Percentiles rank a stretch among this genome's conserved stretches.
phyloP scores from a whole-genome alignment of 805 yeast genomes.

The Candida oleophila region DNA sequence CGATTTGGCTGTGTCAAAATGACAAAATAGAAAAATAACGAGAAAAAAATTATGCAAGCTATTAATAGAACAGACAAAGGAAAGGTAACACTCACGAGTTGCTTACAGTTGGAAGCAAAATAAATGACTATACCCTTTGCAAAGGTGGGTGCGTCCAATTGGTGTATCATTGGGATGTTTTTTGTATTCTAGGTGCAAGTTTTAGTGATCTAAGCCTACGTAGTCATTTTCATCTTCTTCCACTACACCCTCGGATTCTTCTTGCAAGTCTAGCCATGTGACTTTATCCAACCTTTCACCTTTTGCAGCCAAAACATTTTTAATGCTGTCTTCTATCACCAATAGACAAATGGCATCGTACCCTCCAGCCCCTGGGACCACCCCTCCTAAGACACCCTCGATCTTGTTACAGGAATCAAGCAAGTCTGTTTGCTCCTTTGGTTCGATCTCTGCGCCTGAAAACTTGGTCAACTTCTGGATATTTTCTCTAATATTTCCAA shows the following conservation, averaged over 20 bases:
- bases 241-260: slow-evolving; percentile 57
- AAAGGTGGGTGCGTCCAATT: too few relatives aligned
- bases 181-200: background rate
- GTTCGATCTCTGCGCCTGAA: slow-evolving; percentile 89
- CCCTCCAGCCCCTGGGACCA: slow-evolving; percentile 99
- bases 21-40: background rate
- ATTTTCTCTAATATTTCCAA: slow-evolving; percentile 51
- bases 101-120: too few relatives aligned
- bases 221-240: slow-evolving; percentile 45
- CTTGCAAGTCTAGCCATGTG: slow-evolving; percentile 66
- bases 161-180: too few relatives aligned
- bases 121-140: too few relatives aligned
- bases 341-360: slow-evolving; percentile 86
- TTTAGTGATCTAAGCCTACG: slow-evolving; percentile 13
- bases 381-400: slow-evolving; percentile 88
- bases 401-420: slow-evolving; percentile 50
- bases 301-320: slow-evolving; percentile 16
- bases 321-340: slow-evolving; percentile 47
- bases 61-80: background rate
- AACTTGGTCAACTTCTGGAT: slow-evolving; percentile 60
- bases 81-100: too few relatives aligned
- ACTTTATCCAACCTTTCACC: slow-evolving; percentile 44
- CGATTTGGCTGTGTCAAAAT: background rate
- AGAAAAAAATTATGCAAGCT: too few relatives aligned
- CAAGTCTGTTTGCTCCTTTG: slow-evolving; percentile 67